Percentiles rank a stretch among this genome's conserved stretches.
Conservation (phyloP, 306 rosid species). For the Cucumis melo region DNA sequence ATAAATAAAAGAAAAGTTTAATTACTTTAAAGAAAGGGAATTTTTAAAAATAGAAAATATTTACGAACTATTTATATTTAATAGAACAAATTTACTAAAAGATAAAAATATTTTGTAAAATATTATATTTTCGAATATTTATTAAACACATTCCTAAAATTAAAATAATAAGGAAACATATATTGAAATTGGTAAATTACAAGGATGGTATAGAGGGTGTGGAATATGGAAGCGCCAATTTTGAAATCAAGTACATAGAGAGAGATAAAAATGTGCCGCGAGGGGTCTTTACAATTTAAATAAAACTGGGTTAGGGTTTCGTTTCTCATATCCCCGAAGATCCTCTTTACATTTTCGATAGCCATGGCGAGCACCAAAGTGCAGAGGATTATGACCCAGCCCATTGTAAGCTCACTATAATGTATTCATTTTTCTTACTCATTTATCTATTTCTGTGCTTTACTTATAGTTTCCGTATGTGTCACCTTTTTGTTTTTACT, state of each 20-base stretch:
- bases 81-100: too few relatives aligned
- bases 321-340: background rate
- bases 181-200: too few relatives aligned
- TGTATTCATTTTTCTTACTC: background rate
- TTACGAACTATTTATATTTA: too few relatives aligned
- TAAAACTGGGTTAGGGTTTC: background rate
- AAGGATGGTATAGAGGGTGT: background rate
- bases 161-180: too few relatives aligned
- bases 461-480: constrained; percentile 6
- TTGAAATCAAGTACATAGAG: background rate
- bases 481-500: background rate
- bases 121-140: too few relatives aligned
- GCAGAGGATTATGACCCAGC: constrained; percentile 95
- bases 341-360: background rate
- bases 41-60: too few relatives aligned
- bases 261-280: background rate
- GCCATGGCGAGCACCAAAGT: constrained; percentile 94
- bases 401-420: constrained; percentile 30
- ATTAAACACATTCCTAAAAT: too few relatives aligned
- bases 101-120: too few relatives aligned
- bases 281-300: background rate
- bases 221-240: background rate
- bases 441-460: background rate
- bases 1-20: too few relatives aligned
- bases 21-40: too few relatives aligned